Conservation (phyloP, 139 green algal genomes). For the Picochlorum sp. region DNA sequence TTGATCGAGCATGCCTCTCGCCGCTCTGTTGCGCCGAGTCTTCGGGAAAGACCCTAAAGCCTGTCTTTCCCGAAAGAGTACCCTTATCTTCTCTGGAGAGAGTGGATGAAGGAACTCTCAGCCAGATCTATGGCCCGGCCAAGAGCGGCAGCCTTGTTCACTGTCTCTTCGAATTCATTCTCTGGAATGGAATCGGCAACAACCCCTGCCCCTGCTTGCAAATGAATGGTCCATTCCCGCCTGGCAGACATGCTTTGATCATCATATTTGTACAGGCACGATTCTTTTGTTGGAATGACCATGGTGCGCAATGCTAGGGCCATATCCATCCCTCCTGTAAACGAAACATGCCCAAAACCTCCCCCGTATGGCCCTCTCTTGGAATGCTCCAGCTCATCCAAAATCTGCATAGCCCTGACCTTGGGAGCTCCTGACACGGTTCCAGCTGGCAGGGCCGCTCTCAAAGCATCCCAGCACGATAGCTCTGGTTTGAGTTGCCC, state of each 20-base stretch:
- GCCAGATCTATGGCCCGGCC: constrained; percentile 91
- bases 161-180: constrained; percentile 93
- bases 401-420: constrained; percentile 98
- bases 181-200: constrained; percentile 92
- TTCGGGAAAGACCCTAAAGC: too few species aligned
- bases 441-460: constrained; percentile 88
- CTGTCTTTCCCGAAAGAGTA: too few species aligned
- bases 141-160: constrained; percentile 96
- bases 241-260: constrained; percentile 15
- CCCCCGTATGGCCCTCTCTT: constrained; percentile 88
- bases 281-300: constrained; percentile 75
- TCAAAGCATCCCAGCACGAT: constrained; percentile 87
- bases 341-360: constrained; percentile 84
- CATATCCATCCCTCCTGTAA: constrained; percentile 91
- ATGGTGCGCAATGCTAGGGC: constrained; percentile 96
- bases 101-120: constrained; percentile 75
- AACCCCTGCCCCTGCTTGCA: constrained; percentile 88
- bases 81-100: too few species aligned
- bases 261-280: constrained; percentile 41
- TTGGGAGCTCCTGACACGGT: constrained; percentile 96
- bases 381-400: constrained; percentile 89
- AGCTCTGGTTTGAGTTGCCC: constrained; percentile 55
- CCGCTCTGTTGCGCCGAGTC: too few species aligned
- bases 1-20: too few species aligned
- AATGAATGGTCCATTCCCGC: constrained; percentile 85